These are phyloP conservation scores for Talaromyces sp. DNA, from an alignment of 2,329 filamentous ascomycete genomes.

Conservation along the genomic window DNA sequence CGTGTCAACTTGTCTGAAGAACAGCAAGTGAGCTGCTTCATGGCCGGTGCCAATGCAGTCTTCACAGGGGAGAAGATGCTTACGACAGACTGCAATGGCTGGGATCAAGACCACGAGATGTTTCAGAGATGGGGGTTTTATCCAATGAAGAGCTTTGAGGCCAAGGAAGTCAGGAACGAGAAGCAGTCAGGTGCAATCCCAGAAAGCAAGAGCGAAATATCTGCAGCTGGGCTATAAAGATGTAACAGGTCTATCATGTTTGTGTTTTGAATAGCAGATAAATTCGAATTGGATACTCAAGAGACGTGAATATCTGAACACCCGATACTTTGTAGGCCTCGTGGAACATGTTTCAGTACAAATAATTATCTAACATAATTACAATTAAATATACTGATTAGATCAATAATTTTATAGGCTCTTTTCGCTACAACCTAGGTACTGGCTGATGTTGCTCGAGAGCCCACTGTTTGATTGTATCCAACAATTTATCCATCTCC, in stretches of 20 bases:
- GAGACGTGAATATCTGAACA: too few species aligned
- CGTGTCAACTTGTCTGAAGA: conserved; percentile 80
- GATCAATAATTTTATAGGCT: too few species aligned
- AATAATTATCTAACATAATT: too few species aligned
- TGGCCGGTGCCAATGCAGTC: conserved; percentile 87
- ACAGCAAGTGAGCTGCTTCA: conserved; percentile 83
- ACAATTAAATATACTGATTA: too few species aligned
- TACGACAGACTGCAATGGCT: conserved; percentile 85
- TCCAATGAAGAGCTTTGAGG: conserved; percentile 63
- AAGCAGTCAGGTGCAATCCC: neutral
- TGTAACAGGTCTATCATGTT: neutral
- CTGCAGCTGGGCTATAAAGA: neutral
- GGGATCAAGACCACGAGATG: conserved; percentile 81
- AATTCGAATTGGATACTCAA: too few species aligned
- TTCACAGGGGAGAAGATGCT: conserved; percentile 96
- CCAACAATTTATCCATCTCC: conserved; percentile 53
- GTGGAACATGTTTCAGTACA: too few species aligned
- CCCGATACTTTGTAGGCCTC: too few species aligned
- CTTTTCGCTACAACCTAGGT: neutral
- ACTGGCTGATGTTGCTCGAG: neutral
- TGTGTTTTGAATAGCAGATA: too few species aligned
- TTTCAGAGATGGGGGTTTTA: conserved; percentile 76
- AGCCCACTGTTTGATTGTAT: conserved; percentile 47
- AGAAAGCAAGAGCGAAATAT: neutral
- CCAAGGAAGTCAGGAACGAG: neutral